phyloP scores from a whole-genome alignment of 179 eudicot genomes.

The Drosera spatulata region DNA sequence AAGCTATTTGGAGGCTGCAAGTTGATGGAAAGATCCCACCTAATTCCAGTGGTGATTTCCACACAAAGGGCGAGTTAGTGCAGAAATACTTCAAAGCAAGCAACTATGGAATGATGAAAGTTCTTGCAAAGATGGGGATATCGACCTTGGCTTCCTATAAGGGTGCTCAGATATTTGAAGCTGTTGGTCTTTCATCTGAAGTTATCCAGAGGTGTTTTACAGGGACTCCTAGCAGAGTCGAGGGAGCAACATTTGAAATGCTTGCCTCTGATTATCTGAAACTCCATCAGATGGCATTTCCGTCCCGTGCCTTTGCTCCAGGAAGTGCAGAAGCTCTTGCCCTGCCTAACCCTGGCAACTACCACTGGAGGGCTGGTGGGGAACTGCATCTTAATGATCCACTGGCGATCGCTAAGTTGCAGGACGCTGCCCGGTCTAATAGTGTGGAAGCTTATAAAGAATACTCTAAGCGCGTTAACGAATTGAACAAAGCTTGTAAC shows the following conservation, averaged over 20 bases:
- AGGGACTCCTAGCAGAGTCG: conserved; percentile 94
- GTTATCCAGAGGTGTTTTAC: conserved; percentile 86
- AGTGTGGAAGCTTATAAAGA: conserved; percentile 98
- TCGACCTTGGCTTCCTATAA: conserved; percentile 98
- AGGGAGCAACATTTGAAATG: conserved; percentile 96
- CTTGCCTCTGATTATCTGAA: conserved; percentile 66
- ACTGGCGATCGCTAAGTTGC: conserved; percentile 92
- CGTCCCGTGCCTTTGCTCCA: conserved; percentile 48
- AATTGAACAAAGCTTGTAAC: conserved; percentile 77
- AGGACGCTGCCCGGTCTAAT: conserved; percentile 85
- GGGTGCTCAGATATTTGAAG: conserved; percentile 99
- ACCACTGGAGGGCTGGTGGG: conserved; percentile 99
- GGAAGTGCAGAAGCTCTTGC: conserved; percentile 95
- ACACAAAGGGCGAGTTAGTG: conserved; percentile 74
- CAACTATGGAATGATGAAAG: conserved; percentile 97
- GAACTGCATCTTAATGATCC: conserved; percentile 95
- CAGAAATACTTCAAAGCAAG: conserved; percentile 87
- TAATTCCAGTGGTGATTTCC: conserved; percentile 66
- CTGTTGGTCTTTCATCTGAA: conserved; percentile 93
- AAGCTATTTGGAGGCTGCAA: conserved; percentile 90
- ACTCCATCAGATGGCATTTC: conserved; percentile 89
- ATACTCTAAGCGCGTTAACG: conserved; percentile 77
- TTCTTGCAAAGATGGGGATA: conserved; percentile 99
- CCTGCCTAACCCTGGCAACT: conserved; percentile 94
- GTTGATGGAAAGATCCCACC: conserved; percentile 96